phyloP scores from a whole-genome alignment of 257 asterid species.

The Solanum virginianum region DNA sequence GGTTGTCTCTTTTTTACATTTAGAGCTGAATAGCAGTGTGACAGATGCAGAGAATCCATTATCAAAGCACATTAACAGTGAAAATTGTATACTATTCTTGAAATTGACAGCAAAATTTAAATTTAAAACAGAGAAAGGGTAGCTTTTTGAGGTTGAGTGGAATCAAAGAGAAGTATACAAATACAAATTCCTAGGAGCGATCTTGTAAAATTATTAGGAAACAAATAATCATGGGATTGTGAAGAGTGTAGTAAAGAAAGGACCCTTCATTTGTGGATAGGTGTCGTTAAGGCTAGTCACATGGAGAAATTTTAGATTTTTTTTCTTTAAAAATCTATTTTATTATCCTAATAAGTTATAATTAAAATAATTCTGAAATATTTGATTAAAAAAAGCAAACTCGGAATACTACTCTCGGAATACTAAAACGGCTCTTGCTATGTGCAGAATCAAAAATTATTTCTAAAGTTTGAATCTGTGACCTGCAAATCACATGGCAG shows the following conservation, averaged over 20 bases:
- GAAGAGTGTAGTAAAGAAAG: background rate
- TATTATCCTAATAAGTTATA: background rate
- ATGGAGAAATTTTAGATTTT: background rate
- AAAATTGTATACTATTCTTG: background rate
- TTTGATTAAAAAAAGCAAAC: no score
- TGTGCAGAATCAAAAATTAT: no score
- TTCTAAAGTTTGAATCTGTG: no score
- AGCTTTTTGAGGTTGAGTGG: background rate
- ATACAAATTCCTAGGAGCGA: conserved; percentile 6
- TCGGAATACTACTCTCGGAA: accelerated
- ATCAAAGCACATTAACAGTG: background rate
- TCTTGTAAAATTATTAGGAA: background rate
- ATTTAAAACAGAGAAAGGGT: background rate
- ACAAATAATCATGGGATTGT: background rate
- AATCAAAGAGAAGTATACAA: background rate
- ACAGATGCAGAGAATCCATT: conserved; percentile 20
- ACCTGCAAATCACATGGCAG: no score
- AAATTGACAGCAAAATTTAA: background rate
- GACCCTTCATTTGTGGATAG: conserved; percentile 5
- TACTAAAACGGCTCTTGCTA: no score
- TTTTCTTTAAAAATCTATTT: background rate
- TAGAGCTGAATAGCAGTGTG: conserved; percentile 7
- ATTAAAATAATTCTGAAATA: no score
- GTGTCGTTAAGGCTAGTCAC: background rate
- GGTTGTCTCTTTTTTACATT: background rate